Conservation (phyloP, 2,329 filamentous ascomycete genomes). For the Ophiostoma piceae region DNA sequence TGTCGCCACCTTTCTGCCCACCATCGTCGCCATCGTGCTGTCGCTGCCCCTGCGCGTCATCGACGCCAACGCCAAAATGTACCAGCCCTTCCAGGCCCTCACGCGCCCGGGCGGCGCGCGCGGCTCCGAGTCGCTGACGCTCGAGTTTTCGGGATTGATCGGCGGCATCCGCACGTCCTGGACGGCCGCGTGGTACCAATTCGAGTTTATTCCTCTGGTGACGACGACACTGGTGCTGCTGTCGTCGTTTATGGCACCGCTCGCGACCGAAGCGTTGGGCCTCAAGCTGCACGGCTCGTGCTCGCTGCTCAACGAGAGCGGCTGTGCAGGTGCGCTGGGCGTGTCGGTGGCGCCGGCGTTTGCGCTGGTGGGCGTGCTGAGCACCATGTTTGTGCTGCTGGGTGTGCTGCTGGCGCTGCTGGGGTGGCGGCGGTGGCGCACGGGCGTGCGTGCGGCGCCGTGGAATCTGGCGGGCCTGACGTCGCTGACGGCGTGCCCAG, state of each 20-base stretch:
- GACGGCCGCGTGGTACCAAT: constrained; percentile 34
- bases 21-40: constrained; percentile 38
- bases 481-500: constrained; percentile 33
- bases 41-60: constrained; percentile 39
- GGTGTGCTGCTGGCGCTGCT: constrained; percentile 31
- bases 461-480: constrained; percentile 40
- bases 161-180: constrained; percentile 32
- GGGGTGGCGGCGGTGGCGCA: constrained; percentile 32
- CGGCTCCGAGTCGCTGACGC: constrained; percentile 40
- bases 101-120: constrained; percentile 35
- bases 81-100: constrained; percentile 43
- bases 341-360: constrained; percentile 34
- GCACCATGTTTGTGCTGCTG: constrained; percentile 33
- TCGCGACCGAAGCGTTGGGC: constrained; percentile 39
- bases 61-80: constrained; percentile 39
- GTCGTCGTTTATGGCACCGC: constrained; percentile 36
- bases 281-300: constrained; percentile 38
- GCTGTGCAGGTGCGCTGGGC: constrained; percentile 36
- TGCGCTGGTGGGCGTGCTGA: constrained; percentile 34
- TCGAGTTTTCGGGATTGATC: constrained; percentile 38
- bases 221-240: constrained; percentile 36
- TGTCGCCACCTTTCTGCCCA: constrained; percentile 40
- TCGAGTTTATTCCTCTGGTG: constrained; percentile 37
- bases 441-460: constrained; percentile 38
- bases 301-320: constrained; percentile 30